Base-by-base conservation (phyloP, 257 asterid genomes). In the Handroanthus guayacan region DNA sequence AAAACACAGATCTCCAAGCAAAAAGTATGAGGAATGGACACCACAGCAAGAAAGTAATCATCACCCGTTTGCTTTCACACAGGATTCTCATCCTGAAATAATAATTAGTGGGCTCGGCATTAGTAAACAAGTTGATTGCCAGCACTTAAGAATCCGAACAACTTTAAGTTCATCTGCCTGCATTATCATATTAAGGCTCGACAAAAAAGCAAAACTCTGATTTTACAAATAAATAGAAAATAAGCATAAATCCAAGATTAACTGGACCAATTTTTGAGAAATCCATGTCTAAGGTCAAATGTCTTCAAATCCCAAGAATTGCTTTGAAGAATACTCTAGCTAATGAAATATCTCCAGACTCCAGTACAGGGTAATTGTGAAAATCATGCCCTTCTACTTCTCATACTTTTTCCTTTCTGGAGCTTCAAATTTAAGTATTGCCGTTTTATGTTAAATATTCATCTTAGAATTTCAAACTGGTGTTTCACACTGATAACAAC, bases 41-140 rank as follows among this genome's bases (percentile, higher is more conserved):
- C 69, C 41, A 45, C 48, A 38, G 9, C 54, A 34, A 69, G 44
- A 68, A 50, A 69, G 31, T 20, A 13, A 66, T 11, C 56, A 69
- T 18, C 61, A n/a, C 72, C 31, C 37, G 44, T 70, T 83, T 82
- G 79, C 67, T 56, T 79, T 69, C 84, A 71, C 56, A 79, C 69
- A 66, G 62, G 65, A 69, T 70, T 75, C 18, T 85, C 86, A 9
- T 63, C 89, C 93, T 88, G 89, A 84, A 81, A 81, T 65, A 64
- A 61, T 36, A 14, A 37, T 78, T 16, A 54, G 76, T 9, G 14
- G 56, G 75, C 64, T 51, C 50, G 38, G 16, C 48, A 34, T 65
- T 12, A 72, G 36, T 57, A 6, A 45, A 20, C 7, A 41, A n/a
- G 55, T 17, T 16, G 57, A 45, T 11, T 3, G 9, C 17, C 31